phyloP scores from a whole-genome alignment of 2,329 filamentous ascomycete species.

The Claviceps africana region DNA sequence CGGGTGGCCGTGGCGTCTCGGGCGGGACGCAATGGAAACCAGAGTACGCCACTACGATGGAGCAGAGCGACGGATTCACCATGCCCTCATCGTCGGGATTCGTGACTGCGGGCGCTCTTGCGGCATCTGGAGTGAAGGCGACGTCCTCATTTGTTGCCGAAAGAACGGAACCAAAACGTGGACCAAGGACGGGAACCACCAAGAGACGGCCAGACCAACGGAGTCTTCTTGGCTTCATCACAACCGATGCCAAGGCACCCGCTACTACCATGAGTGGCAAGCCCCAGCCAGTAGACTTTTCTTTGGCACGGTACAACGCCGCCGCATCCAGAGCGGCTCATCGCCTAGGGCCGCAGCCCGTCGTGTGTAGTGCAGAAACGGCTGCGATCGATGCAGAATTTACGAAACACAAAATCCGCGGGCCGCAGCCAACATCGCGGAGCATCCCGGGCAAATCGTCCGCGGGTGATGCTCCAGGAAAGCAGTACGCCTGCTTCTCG shows the following conservation, averaged over 20 bases:
- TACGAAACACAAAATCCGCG: conserved; percentile 28
- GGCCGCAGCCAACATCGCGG: conserved; percentile 20
- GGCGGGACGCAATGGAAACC: conserved; percentile 25
- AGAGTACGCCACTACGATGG: conserved; percentile 48
- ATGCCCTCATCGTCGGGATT: conserved; percentile 45
- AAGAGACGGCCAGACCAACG: conserved; percentile 25
- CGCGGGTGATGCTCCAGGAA: conserved; percentile 18
- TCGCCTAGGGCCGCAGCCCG: conserved; percentile 3
- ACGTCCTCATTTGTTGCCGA: conserved; percentile 4
- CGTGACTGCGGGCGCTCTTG: conserved; percentile 42
- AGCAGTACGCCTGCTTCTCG: conserved; percentile 43
- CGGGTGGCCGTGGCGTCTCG: conserved; percentile 6
- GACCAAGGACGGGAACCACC: conserved; percentile 14
- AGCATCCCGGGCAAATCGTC: conserved; percentile 15
- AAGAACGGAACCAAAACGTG: conserved; percentile 9
- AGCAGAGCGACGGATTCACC: conserved; percentile 42
- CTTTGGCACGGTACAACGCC: conserved; percentile 14
- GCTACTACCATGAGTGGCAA: conserved; percentile 4
- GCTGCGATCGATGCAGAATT: conserved; percentile 18
- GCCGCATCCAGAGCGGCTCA: conserved; percentile 11
- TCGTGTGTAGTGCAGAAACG: conserved; percentile 5
- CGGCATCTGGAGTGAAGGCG: conserved; percentile 10
- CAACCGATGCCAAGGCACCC: conserved; percentile 10
- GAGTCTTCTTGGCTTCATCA: conserved; percentile 29
- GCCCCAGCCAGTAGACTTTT: conserved; percentile 8